A percentile compares a stretch with the other conserved stretches of the same genome.
phyloP scores from a whole-genome alignment of 1,284 basidiomycete genomes.

The Leccinum variabile region DNA sequence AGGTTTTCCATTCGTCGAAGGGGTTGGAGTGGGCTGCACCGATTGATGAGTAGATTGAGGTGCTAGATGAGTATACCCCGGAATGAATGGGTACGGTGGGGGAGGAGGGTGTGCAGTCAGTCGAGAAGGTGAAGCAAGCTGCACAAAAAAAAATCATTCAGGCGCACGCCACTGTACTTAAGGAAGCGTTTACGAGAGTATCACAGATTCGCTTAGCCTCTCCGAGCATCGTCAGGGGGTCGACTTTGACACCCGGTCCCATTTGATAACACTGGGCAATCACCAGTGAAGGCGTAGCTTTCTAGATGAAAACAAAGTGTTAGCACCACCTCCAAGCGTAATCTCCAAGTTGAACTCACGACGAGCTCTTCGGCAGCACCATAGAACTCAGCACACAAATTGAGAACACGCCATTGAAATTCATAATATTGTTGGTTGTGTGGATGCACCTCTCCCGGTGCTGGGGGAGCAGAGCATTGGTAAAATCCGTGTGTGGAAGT shows the following conservation, averaged over 20 bases:
- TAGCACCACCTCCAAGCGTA: conserved; percentile 11
- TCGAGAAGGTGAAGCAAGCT: conserved; percentile 72
- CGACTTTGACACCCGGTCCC: conserved; percentile 64
- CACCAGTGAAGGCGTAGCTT: conserved; percentile 69
- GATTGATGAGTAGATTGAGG: conserved; percentile 23
- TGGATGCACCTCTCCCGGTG: conserved; percentile 49
- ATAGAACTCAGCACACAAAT: conserved; percentile 80
- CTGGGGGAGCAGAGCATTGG: conserved; percentile 31
- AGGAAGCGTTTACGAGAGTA: conserved; percentile 52
- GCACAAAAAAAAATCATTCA: conserved; percentile 16
- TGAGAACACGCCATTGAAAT: conserved; percentile 80
- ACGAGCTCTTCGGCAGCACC: conserved; percentile 79
- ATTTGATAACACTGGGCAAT: conserved; percentile 77
- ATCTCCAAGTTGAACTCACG: conserved; percentile 46
- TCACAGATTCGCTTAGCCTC: conserved; percentile 79
- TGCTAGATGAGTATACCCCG: conserved; percentile 37
- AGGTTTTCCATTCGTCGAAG: conserved; percentile 32
- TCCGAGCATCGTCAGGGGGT: conserved; percentile 67
- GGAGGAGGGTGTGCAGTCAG: conserved; percentile 65
- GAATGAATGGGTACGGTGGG: conserved; percentile 49
- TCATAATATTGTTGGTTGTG: conserved; percentile 79
- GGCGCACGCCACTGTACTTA: conserved; percentile 5
- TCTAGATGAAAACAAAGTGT: conserved; percentile 41
- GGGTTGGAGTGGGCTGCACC: conserved; percentile 28
- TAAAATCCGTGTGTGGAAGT: conserved; percentile 29